Evolutionary conservation across 2,329 filamentous ascomycete genomes (phyloP).

Genomic region (Blumeria hordei): DNA sequence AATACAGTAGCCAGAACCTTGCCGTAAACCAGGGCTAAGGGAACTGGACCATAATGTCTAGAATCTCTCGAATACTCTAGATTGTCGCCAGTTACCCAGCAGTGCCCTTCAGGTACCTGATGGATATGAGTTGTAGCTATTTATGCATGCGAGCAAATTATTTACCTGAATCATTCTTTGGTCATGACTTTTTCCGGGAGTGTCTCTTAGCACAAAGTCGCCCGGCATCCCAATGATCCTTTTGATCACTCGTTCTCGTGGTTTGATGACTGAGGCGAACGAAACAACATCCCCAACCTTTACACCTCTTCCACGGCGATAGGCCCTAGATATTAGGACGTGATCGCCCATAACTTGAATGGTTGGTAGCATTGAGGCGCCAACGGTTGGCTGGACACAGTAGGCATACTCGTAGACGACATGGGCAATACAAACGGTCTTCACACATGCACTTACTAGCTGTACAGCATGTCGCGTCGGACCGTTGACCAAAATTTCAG

Average conservation of each 20-base stretch:
- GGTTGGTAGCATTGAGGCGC: constrained; percentile 78
- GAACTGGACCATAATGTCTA: constrained; percentile 63
- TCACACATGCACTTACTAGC: constrained; percentile 21
- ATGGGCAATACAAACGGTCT: constrained; percentile 24
- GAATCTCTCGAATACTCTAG: constrained; percentile 66
- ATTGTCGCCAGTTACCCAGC: constrained; percentile 80
- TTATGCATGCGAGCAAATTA: not conserved
- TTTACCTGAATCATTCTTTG: constrained; percentile 32
- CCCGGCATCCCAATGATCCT: constrained; percentile 23
- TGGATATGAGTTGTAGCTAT: constrained; percentile 3
- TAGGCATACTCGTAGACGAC: constrained; percentile 36
- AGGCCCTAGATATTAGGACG: constrained; percentile 41
- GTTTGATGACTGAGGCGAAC: constrained; percentile 49
- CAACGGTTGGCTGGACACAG: constrained; percentile 32
- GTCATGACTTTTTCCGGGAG: constrained; percentile 20
- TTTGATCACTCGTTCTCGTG: constrained; percentile 42
- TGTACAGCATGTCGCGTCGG: constrained; percentile 16
- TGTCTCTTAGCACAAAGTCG: constrained; percentile 47
- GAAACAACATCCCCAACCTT: constrained; percentile 65
- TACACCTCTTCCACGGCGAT: constrained; percentile 41
- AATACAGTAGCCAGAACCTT: constrained; percentile 45
- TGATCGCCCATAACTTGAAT: constrained; percentile 43
- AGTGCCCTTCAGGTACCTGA: constrained; percentile 75
- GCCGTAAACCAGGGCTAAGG: constrained; percentile 59
- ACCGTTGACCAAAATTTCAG: no score